These are phyloP conservation scores for Trametes elegans DNA, from an alignment of 768 basidiomycete species.

Conservation along the genomic window DNA sequence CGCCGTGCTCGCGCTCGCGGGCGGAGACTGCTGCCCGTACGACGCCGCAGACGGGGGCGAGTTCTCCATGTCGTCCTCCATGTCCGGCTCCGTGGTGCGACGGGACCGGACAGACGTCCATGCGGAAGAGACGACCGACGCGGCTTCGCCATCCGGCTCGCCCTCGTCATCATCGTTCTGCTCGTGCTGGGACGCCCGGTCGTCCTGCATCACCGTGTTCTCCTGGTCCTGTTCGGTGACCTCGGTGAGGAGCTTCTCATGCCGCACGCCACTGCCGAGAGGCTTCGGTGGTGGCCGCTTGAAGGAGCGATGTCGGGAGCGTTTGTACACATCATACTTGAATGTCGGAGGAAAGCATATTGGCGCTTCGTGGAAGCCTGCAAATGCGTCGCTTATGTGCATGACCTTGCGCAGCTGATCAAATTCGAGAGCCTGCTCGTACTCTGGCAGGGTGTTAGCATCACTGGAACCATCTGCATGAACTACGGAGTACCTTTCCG, in stretches of 20 bases:
- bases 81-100: conserved; percentile 23
- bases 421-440: conserved; percentile 81
- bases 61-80: conserved; percentile 21
- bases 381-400: conserved; percentile 62
- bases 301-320: conserved; percentile 14
- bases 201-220: neutral
- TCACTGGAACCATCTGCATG: neutral
- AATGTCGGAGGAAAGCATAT: conserved; percentile 93
- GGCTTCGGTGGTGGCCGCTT: conserved; percentile 8
- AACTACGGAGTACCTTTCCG: conserved; percentile 75
- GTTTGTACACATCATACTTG: conserved; percentile 83
- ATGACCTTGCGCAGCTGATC: conserved; percentile 86
- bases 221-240: conserved; percentile 38
- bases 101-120: conserved; percentile 46
- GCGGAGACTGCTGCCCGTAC: conserved; percentile 26
- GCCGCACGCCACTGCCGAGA: conserved; percentile 16
- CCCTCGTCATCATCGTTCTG: conserved; percentile 38
- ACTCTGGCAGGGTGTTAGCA: too few relatives aligned
- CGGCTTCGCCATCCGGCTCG: conserved; percentile 44
- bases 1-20: conserved; percentile 16
- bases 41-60: conserved; percentile 33
- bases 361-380: conserved; percentile 74
- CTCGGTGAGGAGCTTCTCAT: conserved; percentile 31
- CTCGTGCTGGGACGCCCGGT: conserved; percentile 24
- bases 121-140: conserved; percentile 53